Conservation (phyloP, 2,329 filamentous ascomycete species). For the Trichoderma brevicompactum region DNA sequence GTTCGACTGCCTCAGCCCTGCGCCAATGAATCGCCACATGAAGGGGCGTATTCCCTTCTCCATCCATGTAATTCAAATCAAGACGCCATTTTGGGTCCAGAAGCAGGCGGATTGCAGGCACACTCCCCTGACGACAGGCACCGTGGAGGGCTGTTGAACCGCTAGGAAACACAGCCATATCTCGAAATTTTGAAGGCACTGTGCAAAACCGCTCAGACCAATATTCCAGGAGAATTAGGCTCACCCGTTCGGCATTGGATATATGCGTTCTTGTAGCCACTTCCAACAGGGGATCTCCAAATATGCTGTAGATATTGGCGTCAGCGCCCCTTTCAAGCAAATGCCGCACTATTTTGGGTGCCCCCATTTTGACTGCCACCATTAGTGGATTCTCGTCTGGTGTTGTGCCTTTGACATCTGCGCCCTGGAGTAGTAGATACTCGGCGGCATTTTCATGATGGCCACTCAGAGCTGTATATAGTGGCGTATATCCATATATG, state of each 20-base stretch:
- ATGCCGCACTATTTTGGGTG: neutral
- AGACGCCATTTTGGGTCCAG: constrained; percentile 1
- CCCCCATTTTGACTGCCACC: accelerated
- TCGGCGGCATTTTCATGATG: neutral
- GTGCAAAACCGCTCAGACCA: neutral
- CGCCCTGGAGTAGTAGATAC: neutral
- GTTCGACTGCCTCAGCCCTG: accelerated
- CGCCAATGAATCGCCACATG: neutral
- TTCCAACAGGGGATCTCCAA: neutral
- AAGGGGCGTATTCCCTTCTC: neutral
- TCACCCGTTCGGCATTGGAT: too few relatives aligned
- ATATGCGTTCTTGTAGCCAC: too few relatives aligned
- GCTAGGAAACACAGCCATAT: neutral
- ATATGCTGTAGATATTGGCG: too few relatives aligned
- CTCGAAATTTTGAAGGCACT: neutral
- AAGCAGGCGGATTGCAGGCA: neutral
- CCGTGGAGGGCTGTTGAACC: neutral
- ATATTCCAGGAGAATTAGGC: neutral
- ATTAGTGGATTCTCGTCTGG: accelerated
- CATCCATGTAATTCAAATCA: neutral
- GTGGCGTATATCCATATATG: neutral
- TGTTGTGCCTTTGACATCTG: neutral
- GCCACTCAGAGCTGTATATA: neutral
- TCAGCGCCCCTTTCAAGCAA: neutral
- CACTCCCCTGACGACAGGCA: neutral